Base-by-base conservation (phyloP, 2,329 filamentous ascomycete species). In the Fusarium sp. region DNA sequence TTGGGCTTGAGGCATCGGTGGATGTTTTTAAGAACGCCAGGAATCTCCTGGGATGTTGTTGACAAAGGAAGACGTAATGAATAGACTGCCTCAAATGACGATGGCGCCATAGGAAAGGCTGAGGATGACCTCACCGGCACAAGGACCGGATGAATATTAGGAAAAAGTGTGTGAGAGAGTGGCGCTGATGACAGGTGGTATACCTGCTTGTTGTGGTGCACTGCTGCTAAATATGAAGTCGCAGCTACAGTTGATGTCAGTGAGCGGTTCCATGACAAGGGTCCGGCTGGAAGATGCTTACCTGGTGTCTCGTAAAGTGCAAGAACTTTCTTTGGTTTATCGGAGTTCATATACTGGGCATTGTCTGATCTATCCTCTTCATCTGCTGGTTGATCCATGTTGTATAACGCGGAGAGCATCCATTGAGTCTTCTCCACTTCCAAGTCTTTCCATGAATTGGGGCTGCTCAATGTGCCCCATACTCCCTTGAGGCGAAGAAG, bases 361-460 rank as follows among this genome's bases (percentile, higher is more conserved):
- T 13, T 7, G 1, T 37, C 45, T 18, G 18, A 39, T 6, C 41
- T 39, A 0, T 27, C n/a, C 14, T 57, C 61, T 31, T 7, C 67
- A 29, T 59, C 43, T 2, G 10, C 7, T 1, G 60, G 57, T 1
- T 39, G 45, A 4, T 84, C 85, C 78, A 85, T 83, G 71, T 82
- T 84, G 74, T 87, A 85, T 64, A 93, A 82, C 0, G 86, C 87
- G 22, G 87, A 90, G 45, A 92, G 84, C 82, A 94, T 87, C 90
- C 90, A 92, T 48, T 76, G 73, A 74, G 89, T 89, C 77, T 88
- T 90, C 69, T 89, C 86, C 59, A 89, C 83, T 65, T 89, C 88
- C 7, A 88, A 77, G 64, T 69, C 69, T 16, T 59, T 33, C 2
- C 33, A 62, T 10, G 52, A 61, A 16, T 41, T 45, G 0, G 72